These are phyloP conservation scores for Phytopythium ostracodes DNA, from an alignment of 352 stramenopile species.

Conservation along the genomic window DNA sequence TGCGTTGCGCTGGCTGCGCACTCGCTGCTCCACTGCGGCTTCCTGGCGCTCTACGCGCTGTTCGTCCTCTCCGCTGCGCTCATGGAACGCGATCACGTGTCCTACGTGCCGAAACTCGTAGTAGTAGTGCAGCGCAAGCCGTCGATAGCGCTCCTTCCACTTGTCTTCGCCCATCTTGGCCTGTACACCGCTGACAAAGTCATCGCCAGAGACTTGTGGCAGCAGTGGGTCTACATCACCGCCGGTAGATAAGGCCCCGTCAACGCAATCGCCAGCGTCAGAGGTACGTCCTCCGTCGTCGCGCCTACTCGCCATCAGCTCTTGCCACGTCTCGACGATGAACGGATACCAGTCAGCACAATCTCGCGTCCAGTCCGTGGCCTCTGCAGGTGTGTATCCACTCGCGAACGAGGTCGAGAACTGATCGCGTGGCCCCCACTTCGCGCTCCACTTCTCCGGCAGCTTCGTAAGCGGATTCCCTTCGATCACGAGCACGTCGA, in stretches of 20 bases:
- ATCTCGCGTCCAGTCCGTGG: slow-evolving; percentile 49
- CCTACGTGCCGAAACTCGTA: slow-evolving; percentile 74
- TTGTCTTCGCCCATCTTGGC: slow-evolving; percentile 17
- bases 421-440: slow-evolving; percentile 49
- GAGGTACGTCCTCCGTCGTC: background rate
- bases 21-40: slow-evolving; percentile 8
- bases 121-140: slow-evolving; percentile 54
- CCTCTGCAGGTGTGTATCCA: slow-evolving; percentile 47
- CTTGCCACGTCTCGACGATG: slow-evolving; percentile 45
- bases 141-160: slow-evolving; percentile 54
- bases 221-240: background rate
- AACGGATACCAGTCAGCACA: slow-evolving; percentile 42
- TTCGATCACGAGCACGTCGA: slow-evolving; percentile 56
- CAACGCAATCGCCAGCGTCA: background rate
- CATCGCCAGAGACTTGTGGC: slow-evolving; percentile 20
- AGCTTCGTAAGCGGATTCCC: slow-evolving; percentile 49
- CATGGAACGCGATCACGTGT: slow-evolving; percentile 37
- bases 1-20: slow-evolving; percentile 15
- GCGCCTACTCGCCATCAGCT: slow-evolving; percentile 2
- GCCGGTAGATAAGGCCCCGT: background rate
- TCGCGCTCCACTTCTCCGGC: slow-evolving; percentile 62
- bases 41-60: slow-evolving; percentile 4
- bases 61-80: slow-evolving; percentile 8
- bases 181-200: slow-evolving; percentile 41
- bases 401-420: slow-evolving; percentile 43